Evolutionary conservation across 2,329 filamentous ascomycete genomes (phyloP), one percentile per base, ranked within the genome.

Genomic region (Ophiostoma montium): DNA sequence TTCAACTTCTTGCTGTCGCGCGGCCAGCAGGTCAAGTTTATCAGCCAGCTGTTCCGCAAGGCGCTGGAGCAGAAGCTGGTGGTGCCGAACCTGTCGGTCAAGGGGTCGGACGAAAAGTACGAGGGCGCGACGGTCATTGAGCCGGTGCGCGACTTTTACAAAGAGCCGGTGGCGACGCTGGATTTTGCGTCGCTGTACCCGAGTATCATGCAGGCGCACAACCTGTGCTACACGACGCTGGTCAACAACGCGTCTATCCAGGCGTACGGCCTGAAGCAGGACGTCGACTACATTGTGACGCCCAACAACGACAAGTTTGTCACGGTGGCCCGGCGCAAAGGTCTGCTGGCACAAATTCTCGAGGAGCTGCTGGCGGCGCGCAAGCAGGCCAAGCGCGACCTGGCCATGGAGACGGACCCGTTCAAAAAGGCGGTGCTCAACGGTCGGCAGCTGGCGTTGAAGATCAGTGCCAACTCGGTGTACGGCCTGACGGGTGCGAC

Each of bases 141-240:
- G 61, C 92, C 92, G 0, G 85, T 81, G 16, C 80, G 89, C 65
- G 88, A 86, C 31, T 98, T 94, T 65, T 96, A 98, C 65, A 82
- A 92, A 59, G 86, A 94, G 23, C 92, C 92, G 1, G 84, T 98
- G 55, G 92, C 92, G 1, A 98, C 92, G 0, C 81, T 98, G 39
- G 92, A 98, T 86, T 98, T 98, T 58, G 92, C 92, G 6, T 96
- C 92, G 31, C 81, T 98, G 55, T 98, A 98, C 59, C 92, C 92
- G 19, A 95, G 89, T 70, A 98, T 98, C 61, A 98, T 98, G 64
- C 90, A 96, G 67, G 92, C 92, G 1, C 92, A 98, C 67, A 98
- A 98, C 57, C 77, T 98, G 19, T 98, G 92, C 65, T 98, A 98
- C 63, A 98, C 92, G 0, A 98, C 92, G 0, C 70, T 96, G 31